Evolutionary conservation across 495 filamentous ascomycete genomes (phyloP).

Genomic region (Saxophila tyrrhenica): DNA sequence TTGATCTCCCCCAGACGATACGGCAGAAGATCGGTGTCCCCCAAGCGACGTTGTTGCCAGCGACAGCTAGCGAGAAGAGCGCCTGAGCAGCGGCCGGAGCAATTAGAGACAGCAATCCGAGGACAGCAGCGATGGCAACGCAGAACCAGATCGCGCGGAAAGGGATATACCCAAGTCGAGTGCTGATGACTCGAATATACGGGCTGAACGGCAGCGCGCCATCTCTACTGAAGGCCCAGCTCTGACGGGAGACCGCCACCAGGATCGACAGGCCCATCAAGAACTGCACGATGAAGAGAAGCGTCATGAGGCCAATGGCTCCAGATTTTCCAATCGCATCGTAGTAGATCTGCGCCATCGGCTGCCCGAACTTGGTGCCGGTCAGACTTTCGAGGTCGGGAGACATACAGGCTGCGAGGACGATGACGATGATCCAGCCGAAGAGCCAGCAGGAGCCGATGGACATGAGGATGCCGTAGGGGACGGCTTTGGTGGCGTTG

Average conservation of each 20-base stretch:
- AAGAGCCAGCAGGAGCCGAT: conserved; percentile 43
- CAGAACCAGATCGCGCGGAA: conserved; percentile 52
- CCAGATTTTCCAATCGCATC: conserved; percentile 43
- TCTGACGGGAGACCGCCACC: conserved; percentile 34
- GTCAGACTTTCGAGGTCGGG: conserved; percentile 35
- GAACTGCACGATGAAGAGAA: conserved; percentile 45
- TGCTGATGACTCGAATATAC: conserved; percentile 3
- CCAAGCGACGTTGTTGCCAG: conserved; percentile 54
- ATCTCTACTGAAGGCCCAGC: conserved; percentile 45
- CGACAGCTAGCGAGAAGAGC: conserved; percentile 52
- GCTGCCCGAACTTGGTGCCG: conserved; percentile 36
- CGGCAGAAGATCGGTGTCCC: conserved; percentile 51
- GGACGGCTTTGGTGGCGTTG: conserved; percentile 51
- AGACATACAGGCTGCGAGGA: conserved; percentile 40
- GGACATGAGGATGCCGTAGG: conserved; percentile 47
- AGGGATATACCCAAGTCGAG: conserved; percentile 45
- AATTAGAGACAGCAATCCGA: conserved; percentile 50
- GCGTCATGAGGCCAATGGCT: conserved; percentile 45
- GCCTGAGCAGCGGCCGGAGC: conserved; percentile 47
- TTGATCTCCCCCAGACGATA: conserved; percentile 48
- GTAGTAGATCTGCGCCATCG: conserved; percentile 48
- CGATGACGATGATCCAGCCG: conserved; percentile 41
- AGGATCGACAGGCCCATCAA: conserved; percentile 38
- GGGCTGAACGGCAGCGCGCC: conserved; percentile 36
- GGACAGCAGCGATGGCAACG: conserved; percentile 38